Percentiles rank a stretch among this genome's conserved stretches.
Conservation (phyloP, 192 early-diverging fungal genomes). For the Spizellomyces sp. region DNA sequence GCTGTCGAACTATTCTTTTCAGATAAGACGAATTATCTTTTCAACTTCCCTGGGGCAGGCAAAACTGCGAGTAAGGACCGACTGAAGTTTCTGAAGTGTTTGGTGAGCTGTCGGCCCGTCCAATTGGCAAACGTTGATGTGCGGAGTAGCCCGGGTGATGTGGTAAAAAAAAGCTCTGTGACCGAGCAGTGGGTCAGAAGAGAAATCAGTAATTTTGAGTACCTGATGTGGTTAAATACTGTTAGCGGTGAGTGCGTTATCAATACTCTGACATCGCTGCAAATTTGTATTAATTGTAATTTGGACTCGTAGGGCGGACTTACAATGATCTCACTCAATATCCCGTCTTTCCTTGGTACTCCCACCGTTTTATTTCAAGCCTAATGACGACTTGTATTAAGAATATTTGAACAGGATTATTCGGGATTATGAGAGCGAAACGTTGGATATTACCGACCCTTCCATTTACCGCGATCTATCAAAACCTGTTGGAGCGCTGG, state of each 20-base stretch:
- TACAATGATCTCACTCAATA: conserved; percentile 90
- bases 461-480: conserved; percentile 84
- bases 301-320: conserved; percentile 24
- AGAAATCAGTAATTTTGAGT: conserved; percentile 95
- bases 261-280: neutral
- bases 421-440: conserved; percentile 41
- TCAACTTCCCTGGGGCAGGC: conserved; percentile 69
- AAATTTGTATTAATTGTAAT: neutral
- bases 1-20: conserved; percentile 81
- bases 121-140: conserved; percentile 43
- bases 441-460: conserved; percentile 75
- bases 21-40: conserved; percentile 72
- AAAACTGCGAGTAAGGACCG: conserved; percentile 47
- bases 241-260: conserved; percentile 83
- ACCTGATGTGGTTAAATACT: conserved; percentile 91
- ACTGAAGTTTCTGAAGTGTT: conserved; percentile 32
- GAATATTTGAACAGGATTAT: conserved; percentile 33
- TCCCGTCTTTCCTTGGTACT: conserved; percentile 95
- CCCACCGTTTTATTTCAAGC: conserved; percentile 1
- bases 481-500: conserved; percentile 88
- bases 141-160: conserved; percentile 36
- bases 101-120: conserved; percentile 51
- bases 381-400: neutral
- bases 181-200: conserved; percentile 81
- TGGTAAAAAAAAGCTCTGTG: conserved; percentile 68